Evolutionary conservation across 805 yeast genomes (phyloP), one percentile per base, ranked within the genome.

Genomic region (Candida verbasci): DNA sequence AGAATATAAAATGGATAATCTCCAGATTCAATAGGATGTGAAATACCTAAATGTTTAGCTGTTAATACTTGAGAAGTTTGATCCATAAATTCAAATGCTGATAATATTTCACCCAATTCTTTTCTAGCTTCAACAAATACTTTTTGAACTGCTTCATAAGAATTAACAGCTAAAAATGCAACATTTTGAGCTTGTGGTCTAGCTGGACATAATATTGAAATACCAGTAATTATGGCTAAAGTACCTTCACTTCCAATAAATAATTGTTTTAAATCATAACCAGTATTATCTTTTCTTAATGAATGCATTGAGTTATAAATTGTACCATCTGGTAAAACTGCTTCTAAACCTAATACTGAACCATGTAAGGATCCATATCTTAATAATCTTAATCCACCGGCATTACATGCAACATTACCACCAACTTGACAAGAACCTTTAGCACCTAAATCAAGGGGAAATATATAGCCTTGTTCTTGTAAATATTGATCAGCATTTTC

Each of bases 361-460:
- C 97, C 97, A 54, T 91, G 97, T 46, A 89, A 72, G 5, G 95
- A 86, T 3, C 97, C 97, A 56, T 87, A 89, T 48, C 95, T 74
- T 43, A 89, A 63, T 34, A 89, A 68, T 53, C 97, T 70, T 49
- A 89, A 72, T 1, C 97, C 97, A 53, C 97, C 97, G 4, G 97
- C 97, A 56, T 91, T 91, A 14, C 96, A 87, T 14, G 96, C 95
- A 29, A 87, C 91, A 37, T 81, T 85, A 46, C 97, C 97, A 48
- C 97, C 97, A 43, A 91, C 81, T 49, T 86, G 95, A 56, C 97
- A 91, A 2, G 96, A 86, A 10, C 97, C 97, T 64, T 89, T 89
- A 25, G 97, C 97, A 40, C 97, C 97, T 43, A 89, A 66, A 56
- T 89, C 97, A 35, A 89, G 68, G 18, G 97, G 97, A 72, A 88